Percentiles rank a stretch among this genome's conserved stretches.
Evolutionary conservation across 306 rosid genomes (phyloP).

Genomic region (Fragaria iinumae): DNA sequence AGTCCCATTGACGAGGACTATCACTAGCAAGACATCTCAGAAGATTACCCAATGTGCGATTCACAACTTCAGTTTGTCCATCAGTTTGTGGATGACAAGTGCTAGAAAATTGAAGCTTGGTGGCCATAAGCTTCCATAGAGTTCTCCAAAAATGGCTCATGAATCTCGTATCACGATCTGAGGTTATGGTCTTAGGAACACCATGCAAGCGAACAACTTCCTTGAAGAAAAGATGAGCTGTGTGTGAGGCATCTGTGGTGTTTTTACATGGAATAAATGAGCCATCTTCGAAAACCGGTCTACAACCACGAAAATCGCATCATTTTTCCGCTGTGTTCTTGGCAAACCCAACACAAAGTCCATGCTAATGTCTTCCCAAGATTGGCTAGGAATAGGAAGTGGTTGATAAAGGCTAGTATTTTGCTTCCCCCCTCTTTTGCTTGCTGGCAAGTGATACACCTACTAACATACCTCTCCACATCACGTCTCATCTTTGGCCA

Average conservation of each 20-base stretch:
- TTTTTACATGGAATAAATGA: conserved; percentile 4
- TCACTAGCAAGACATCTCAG: neutral
- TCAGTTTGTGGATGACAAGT: too few relatives aligned
- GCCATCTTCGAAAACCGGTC: conserved; percentile 7
- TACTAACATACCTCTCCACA: neutral
- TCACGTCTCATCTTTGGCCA: neutral
- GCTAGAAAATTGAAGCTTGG: too few relatives aligned
- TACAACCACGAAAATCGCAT: neutral
- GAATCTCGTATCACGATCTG: neutral
- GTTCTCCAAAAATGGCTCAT: neutral
- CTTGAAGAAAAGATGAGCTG: neutral
- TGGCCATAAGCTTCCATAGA: neutral
- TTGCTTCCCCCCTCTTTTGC: neutral
- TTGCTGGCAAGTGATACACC: neutral
- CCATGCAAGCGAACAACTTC: neutral
- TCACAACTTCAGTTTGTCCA: neutral
- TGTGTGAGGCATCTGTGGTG: neutral
- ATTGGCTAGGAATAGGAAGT: neutral
- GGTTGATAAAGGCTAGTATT: neutral
- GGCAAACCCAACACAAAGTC: neutral
- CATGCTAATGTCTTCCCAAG: conserved; percentile 4
- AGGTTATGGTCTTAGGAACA: neutral
- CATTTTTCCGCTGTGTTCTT: too few relatives aligned
- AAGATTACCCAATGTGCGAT: neutral
- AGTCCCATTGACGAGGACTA: neutral